Evolutionary conservation across 2,329 filamentous ascomycete genomes (phyloP), one percentile per base, ranked within the genome.

Genomic region (Talaromyces sp.): DNA sequence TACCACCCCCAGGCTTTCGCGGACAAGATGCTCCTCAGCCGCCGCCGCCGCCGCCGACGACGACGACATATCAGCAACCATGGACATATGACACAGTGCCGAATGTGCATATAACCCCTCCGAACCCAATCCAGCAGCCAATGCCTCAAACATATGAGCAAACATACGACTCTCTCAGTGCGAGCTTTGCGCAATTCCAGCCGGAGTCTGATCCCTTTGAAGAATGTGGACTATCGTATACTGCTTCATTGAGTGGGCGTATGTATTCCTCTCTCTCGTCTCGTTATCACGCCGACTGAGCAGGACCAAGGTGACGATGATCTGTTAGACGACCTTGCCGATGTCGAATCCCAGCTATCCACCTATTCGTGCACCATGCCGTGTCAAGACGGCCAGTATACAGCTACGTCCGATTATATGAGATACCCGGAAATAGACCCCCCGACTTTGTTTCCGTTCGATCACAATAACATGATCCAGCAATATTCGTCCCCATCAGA

Each of bases 1-100:
- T 64, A 31, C 54, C 50, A 16, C 63, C 59, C 18, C 63, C 63
- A 1, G 63, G 63, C n/a, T 46, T 62, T 37, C 55, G 57, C 14
- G 60, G 28, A n/a, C 52, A 52, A 18, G 52, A 57, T 21, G 16
- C 54, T 31, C 23, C 40, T 18, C 48, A 42, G 16, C 31, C n/a
- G n/a, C n/a, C n/a, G n/a, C n/a, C n/a, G n/a, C n/a, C n/a, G n/a
- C n/a, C n/a, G n/a, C n/a, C 60, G 46, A 37, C 42, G 9, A 48
- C 52, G 42, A 33, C 55, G 9, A 31, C 35, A 23, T 35, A 61
- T 18, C 46, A 39, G 31, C 58, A 25, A 54, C 56, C 57, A 25
- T 39, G 55, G 55, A 21, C 31, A 28, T 44, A 23, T 23, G 50
- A 58, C 21, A 9, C 44, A 12, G n/a, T 35, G 28, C 55, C 46